Evolutionary conservation across 495 filamentous ascomycete species (phyloP), one percentile per base, ranked within the genome.

Genomic region (Lineolata rhizophorae): DNA sequence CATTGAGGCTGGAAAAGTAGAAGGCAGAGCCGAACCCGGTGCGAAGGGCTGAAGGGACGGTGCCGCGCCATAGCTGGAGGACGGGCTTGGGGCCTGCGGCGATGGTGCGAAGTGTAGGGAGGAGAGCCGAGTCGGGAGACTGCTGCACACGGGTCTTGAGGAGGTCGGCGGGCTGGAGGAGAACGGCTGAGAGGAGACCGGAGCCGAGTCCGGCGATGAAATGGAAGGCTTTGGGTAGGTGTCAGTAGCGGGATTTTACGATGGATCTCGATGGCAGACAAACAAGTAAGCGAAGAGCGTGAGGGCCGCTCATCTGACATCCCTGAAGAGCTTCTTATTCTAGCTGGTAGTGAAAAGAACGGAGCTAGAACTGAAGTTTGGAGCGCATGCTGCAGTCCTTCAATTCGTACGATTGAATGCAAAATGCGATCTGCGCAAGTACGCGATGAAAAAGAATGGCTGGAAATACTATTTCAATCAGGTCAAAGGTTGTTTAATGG

Each of bases 101-200:
- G 44, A 94, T 78, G 14, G 69, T 55, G 46, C 71, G 70, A 45
- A 94, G 48, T 9, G 77, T 77, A 18, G 59, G 54, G 43, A 70
- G 52, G 33, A 93, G 67, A 35, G 85, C 51, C 14, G 76, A 71
- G 24, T 63, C 42, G 3, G 63, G 66, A 2, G 66, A 64, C 50
- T 87, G 80, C 46, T 99, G 87, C 35, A 95, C 68, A 28, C 90
- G 81, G 22, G 76, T 97, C 58, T 97, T 97, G 52, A 97, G 72
- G 14, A 95, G 76, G 53, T 95, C 87, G 48, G 84, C 80, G 18
- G 87, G 87, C 55, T 97, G 87, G 31, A 97, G 72, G 42, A 94
- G 70, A 36, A 83, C 69, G 36, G 87, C 80, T 26, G 82, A 80
- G 38, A 76, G 64, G 31, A 90, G 63, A 46, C 87, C 87, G 0